Conservation (phyloP, 257 asterid species). For the Nicotiana paniculata region DNA sequence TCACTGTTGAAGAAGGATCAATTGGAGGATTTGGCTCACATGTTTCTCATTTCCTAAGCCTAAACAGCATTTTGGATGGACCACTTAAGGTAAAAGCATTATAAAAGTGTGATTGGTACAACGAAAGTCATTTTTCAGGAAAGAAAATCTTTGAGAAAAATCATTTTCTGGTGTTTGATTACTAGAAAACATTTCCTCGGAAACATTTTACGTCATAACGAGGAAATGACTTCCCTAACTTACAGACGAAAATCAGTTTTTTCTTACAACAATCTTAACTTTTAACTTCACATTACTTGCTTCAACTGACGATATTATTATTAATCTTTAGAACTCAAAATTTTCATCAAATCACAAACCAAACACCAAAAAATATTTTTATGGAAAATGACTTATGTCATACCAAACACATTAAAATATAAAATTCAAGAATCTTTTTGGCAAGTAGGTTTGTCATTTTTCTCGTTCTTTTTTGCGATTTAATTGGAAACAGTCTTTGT, state of each 20-base stretch:
- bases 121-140: neutral
- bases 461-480: neutral
- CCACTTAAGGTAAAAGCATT: constrained; percentile 46
- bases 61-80: constrained; percentile 63
- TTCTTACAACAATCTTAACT: neutral
- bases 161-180: neutral
- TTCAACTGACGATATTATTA: neutral
- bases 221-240: neutral
- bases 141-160: neutral
- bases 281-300: neutral
- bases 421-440: neutral
- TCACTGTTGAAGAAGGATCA: constrained; percentile 79
- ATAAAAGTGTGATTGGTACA: neutral
- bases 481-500: too few relatives aligned
- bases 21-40: constrained; percentile 85
- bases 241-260: neutral
- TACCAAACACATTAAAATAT: neutral
- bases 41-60: constrained; percentile 54
- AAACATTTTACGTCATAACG: neutral
- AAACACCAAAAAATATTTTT: neutral
- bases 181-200: neutral
- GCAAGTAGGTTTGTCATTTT: neutral
- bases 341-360: neutral
- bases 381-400: neutral
- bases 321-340: neutral